A percentile compares a stretch with the other conserved stretches of the same genome.
Evolutionary conservation across 257 asterid genomes (phyloP).

Genomic region (Solanum habrochaites): DNA sequence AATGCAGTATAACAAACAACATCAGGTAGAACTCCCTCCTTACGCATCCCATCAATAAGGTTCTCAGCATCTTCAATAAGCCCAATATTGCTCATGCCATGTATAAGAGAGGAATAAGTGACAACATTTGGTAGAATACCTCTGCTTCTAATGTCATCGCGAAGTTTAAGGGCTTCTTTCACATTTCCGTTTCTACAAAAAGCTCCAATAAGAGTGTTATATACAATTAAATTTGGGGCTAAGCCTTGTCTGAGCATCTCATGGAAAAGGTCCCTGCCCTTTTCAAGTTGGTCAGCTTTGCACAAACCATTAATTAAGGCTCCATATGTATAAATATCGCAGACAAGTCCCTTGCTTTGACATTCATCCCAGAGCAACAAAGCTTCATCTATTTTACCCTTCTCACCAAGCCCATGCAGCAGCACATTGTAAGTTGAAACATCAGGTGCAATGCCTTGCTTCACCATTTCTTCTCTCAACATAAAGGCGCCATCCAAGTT

Average conservation of each 20-base stretch:
- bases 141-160: slow-evolving; percentile 55
- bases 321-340: slow-evolving; percentile 39
- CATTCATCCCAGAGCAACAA: slow-evolving; percentile 68
- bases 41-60: slow-evolving; percentile 49
- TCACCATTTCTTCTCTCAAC: slow-evolving; percentile 65
- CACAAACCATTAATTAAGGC: slow-evolving; percentile 64
- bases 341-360: slow-evolving; percentile 38
- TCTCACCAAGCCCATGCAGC: slow-evolving; percentile 33
- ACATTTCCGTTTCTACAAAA: slow-evolving; percentile 37
- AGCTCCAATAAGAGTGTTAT: slow-evolving; percentile 58
- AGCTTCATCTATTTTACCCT: slow-evolving; percentile 64
- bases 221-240: slow-evolving; percentile 42
- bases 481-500: slow-evolving; percentile 44
- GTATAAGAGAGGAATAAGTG: slow-evolving; percentile 67
- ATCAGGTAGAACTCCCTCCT: slow-evolving; percentile 51
- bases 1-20: slow-evolving; percentile 82
- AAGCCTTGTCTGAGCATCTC: slow-evolving; percentile 30
- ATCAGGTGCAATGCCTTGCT: slow-evolving; percentile 43
- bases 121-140: slow-evolving; percentile 33
- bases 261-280: slow-evolving; percentile 40
- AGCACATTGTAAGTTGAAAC: slow-evolving; percentile 47
- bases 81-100: slow-evolving; percentile 57
- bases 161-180: slow-evolving; percentile 45
- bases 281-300: slow-evolving; percentile 45
- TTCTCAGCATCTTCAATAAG: slow-evolving; percentile 36